phyloP scores from a whole-genome alignment of 768 basidiomycete genomes.

The Suillus plorans region DNA sequence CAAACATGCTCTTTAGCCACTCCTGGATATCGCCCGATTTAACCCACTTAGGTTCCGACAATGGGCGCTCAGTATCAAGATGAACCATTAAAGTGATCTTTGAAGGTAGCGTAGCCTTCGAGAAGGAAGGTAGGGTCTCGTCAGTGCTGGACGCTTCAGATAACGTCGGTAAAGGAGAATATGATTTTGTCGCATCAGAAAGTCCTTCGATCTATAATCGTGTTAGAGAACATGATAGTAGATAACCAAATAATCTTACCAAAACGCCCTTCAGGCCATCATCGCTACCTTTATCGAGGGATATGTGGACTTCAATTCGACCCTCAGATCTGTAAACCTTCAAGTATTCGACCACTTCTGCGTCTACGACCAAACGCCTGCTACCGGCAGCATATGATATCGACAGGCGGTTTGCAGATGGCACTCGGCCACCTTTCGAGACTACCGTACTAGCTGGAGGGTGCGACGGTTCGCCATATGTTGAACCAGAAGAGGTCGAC shows the following conservation, averaged over 20 bases:
- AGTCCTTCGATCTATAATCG: constrained; percentile 67
- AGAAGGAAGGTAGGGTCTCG: constrained; percentile 72
- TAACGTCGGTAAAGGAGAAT: constrained; percentile 54
- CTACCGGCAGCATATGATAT: constrained; percentile 93
- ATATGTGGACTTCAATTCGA: constrained; percentile 78
- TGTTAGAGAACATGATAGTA: constrained; percentile 13
- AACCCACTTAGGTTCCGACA: constrained; percentile 97
- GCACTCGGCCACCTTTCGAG: constrained; percentile 43
- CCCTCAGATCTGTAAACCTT: constrained; percentile 81
- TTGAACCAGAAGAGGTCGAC: constrained; percentile 33
- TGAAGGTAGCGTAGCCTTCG: constrained; percentile 49
- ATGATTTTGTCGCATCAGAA: constrained; percentile 70
- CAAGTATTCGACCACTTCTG: constrained; percentile 80
- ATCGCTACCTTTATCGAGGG: constrained; percentile 53
- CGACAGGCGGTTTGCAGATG: constrained; percentile 85
- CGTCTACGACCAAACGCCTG: constrained; percentile 84
- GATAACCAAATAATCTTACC: constrained; percentile 43
- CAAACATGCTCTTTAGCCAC: constrained; percentile 88
- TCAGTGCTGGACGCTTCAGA: constrained; percentile 46
- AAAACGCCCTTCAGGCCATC: constrained; percentile 70
- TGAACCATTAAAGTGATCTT: constrained; percentile 68
- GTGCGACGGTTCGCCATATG: constrained; percentile 46
- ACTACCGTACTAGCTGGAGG: constrained; percentile 22
- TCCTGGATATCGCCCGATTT: constrained; percentile 93
- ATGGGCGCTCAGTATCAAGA: constrained; percentile 83